Evolutionary conservation across 2,329 filamentous ascomycete species (phyloP).

Genomic region (Hypomyces rosellus): DNA sequence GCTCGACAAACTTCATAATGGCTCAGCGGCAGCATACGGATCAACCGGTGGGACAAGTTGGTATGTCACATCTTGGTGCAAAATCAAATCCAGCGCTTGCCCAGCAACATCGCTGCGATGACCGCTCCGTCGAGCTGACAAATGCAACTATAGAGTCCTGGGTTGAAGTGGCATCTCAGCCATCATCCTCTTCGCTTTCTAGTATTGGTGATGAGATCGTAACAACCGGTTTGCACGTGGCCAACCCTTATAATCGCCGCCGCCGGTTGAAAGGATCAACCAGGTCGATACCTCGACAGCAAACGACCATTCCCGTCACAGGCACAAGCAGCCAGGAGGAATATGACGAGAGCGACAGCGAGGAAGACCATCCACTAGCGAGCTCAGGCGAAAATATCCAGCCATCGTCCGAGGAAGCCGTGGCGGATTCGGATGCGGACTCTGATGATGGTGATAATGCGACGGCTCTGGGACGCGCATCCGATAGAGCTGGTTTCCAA

Average conservation of each 20-base stretch:
- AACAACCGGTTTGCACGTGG: constrained; percentile 77
- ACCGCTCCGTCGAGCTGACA: constrained; percentile 11
- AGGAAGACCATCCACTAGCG: constrained; percentile 64
- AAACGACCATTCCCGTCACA: constrained; percentile 35
- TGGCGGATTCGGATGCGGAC: constrained; percentile 38
- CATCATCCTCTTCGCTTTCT: constrained; percentile 87
- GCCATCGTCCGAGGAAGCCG: constrained; percentile 31
- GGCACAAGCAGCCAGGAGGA: constrained; percentile 80
- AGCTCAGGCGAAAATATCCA: constrained; percentile 51
- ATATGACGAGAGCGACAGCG: constrained; percentile 88
- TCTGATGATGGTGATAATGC: constrained; percentile 65
- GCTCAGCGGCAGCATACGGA: constrained; percentile 1
- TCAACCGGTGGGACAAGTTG: not conserved
- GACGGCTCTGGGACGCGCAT: constrained; percentile 65
- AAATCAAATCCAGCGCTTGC: constrained; percentile 17
- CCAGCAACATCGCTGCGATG: constrained; percentile 24
- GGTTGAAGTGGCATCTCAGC: constrained; percentile 89
- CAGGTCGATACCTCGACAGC: constrained; percentile 32
- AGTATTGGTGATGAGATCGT: constrained; percentile 84
- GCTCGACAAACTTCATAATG: not conserved
- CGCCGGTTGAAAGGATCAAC: constrained; percentile 39
- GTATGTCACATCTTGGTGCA: constrained; percentile 3
- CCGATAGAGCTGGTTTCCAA: constrained; percentile 57
- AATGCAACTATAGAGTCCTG: constrained; percentile 72
- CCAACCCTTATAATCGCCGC: constrained; percentile 56